Evolutionary conservation across 73 alveolate species (phyloP).

Genomic region (Urostyla sp.): DNA sequence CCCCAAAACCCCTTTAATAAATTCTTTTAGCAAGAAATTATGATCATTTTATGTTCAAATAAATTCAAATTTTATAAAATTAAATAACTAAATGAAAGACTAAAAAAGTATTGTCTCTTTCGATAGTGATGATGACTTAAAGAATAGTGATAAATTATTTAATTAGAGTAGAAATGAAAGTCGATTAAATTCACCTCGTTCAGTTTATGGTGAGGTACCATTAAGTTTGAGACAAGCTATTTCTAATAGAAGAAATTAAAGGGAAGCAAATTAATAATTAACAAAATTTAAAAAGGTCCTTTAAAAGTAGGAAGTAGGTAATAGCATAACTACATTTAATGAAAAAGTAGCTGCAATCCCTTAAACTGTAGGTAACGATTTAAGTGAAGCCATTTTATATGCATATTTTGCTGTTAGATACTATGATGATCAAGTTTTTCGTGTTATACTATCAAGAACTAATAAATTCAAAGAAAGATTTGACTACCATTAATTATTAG

Average conservation of each 20-base stretch:
- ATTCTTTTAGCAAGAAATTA: too few relatives aligned
- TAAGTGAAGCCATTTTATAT: slow-evolving; percentile 42
- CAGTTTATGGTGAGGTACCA: not conserved
- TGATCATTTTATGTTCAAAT: too few relatives aligned
- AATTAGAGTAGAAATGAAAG: not conserved
- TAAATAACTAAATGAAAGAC: not conserved
- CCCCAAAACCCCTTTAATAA: too few relatives aligned
- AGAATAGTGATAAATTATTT: not conserved
- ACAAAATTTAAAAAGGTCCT: slow-evolving; percentile 32
- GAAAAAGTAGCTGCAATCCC: slow-evolving; percentile 39
- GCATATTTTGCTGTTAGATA: slow-evolving; percentile 48
- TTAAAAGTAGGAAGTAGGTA: not conserved
- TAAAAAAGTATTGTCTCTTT: not conserved
- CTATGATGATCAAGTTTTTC: slow-evolving; percentile 32
- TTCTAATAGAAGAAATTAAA: slow-evolving; percentile 17
- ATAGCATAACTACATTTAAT: not conserved
- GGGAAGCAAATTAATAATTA: slow-evolving; percentile 42
- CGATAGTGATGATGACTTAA: slow-evolving; percentile 3
- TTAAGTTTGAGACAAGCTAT: slow-evolving; percentile 11
- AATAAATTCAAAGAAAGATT: slow-evolving; percentile 2
- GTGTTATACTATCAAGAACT: slow-evolving; percentile 22
- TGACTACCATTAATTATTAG: not conserved
- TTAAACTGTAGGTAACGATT: not conserved
- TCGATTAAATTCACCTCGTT: slow-evolving; percentile 26
- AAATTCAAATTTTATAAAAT: too few relatives aligned